Percentiles rank a stretch among this genome's conserved stretches.
phyloP scores from a whole-genome alignment of 2,329 filamentous ascomycete genomes.

The Canariomyces notabilis region DNA sequence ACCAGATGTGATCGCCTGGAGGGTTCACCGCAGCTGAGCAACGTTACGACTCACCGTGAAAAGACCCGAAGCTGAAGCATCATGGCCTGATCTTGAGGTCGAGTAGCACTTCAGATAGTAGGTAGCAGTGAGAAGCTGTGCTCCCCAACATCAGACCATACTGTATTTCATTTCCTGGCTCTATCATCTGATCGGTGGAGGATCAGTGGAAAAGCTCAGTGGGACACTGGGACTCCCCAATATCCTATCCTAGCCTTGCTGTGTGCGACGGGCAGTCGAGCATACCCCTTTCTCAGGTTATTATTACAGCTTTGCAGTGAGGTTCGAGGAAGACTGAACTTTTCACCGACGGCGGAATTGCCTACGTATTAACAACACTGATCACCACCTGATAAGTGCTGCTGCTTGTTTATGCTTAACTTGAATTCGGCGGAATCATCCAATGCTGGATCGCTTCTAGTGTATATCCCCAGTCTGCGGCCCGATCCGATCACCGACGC shows the following conservation, averaged over 20 bases:
- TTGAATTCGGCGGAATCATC: too few relatives aligned
- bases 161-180: neutral
- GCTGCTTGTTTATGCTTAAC: too few relatives aligned
- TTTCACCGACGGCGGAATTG: too few relatives aligned
- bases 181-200: constrained; percentile 5
- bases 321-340: too few relatives aligned
- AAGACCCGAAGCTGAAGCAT: neutral
- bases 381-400: too few relatives aligned
- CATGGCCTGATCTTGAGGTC: neutral
- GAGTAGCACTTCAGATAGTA: neutral
- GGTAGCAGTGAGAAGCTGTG: neutral
- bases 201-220: constrained; percentile 1
- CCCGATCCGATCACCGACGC: neutral
- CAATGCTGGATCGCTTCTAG: too few relatives aligned
- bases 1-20: neutral
- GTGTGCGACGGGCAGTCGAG: neutral
- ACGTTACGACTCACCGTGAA: neutral
- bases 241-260: neutral
- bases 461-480: too few relatives aligned
- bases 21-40: neutral
- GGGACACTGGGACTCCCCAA: too few relatives aligned
- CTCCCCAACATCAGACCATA: neutral
- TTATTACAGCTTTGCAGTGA: too few relatives aligned
- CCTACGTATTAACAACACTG: too few relatives aligned
- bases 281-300: too few relatives aligned